A percentile compares a stretch with the other conserved stretches of the same genome.
Conservation (phyloP, 768 basidiomycete species). For the Sarcomyxa edulis region DNA sequence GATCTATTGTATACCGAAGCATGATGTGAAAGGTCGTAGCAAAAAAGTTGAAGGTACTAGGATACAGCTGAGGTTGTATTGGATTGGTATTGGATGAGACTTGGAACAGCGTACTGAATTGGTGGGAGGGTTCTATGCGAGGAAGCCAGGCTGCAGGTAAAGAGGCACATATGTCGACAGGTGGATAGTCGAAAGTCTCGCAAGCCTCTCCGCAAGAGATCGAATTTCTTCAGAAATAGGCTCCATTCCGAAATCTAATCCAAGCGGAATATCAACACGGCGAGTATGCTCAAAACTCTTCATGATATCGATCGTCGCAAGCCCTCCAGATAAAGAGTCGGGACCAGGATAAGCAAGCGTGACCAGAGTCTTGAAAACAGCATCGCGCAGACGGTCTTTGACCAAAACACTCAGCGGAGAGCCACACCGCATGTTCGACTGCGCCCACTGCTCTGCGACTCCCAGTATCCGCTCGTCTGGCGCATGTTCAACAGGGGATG, state of each 20-base stretch:
- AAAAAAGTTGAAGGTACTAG: too few relatives aligned
- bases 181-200: constrained; percentile 70
- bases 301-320: constrained; percentile 22
- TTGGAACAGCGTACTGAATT: too few relatives aligned
- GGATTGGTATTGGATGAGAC: too few relatives aligned
- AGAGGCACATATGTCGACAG: constrained; percentile 71
- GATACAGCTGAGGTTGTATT: too few relatives aligned
- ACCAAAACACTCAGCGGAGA: constrained; percentile 59
- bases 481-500: constrained; percentile 21
- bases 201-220: constrained; percentile 63
- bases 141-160: constrained; percentile 66
- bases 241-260: constrained; percentile 59
- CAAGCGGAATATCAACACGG: constrained; percentile 13
- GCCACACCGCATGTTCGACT: constrained; percentile 54
- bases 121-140: too few relatives aligned
- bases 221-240: constrained; percentile 66
- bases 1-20: too few relatives aligned
- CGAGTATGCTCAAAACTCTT: too few relatives aligned
- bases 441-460: constrained; percentile 70
- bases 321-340: constrained; percentile 25
- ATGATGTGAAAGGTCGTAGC: too few relatives aligned
- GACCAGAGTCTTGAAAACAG: constrained; percentile 57
- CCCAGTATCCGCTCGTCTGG: constrained; percentile 51
- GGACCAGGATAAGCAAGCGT: constrained; percentile 44
- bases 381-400: constrained; percentile 57